Evolutionary conservation across 441 rosid species (phyloP), one percentile per base, ranked within the genome.

Genomic region (Euphorbia schlechtendalii): DNA sequence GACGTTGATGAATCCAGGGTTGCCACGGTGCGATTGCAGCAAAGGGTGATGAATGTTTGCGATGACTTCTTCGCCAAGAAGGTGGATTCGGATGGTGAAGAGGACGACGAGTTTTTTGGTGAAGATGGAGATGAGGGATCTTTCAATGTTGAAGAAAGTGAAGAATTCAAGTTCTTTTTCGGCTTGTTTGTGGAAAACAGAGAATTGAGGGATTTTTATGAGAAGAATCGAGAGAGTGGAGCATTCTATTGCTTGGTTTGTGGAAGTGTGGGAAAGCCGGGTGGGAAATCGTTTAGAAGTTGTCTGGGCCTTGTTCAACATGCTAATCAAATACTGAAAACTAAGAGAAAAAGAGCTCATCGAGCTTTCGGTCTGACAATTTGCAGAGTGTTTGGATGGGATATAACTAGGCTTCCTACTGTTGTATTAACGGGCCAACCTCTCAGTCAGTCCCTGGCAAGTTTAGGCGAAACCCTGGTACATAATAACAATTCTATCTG

Each of bases 381-480:
- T 48, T 91, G 96, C 64, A 76, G 74, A 76, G 89, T 91, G 74
- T 77, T 91, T 73, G 96, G 88, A n/a, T 86, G 94, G 92, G 90
- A 88, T 56, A 63, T 78, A 62, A 76, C 73, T 46, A 80, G 83
- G 71, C 74, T 82, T 72, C 88, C 91, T 6, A 61, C 66, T 45
- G 57, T 83, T 69, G 77, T 78, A 57, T 28, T 64, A 7, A 83
- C 74, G 61, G 81, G 81, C 11, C 74, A 76, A 65, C 78, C 83
- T 9, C 78, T 83, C 66, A 67, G 85, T 61, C 68, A 45, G 54
- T 61, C 74, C 24, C 65, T 81, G 63, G 64, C 51, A 10, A 69
- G 60, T 71, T 41, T 65, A 11, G 52, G 46, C 13, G 34, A 20
- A 21, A 25, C 63, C 36, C 69, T 67, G 82, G 82, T 78, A 60